Base-by-base conservation (phyloP, 1,284 basidiomycete species). In the Rhodotorula sp. region DNA sequence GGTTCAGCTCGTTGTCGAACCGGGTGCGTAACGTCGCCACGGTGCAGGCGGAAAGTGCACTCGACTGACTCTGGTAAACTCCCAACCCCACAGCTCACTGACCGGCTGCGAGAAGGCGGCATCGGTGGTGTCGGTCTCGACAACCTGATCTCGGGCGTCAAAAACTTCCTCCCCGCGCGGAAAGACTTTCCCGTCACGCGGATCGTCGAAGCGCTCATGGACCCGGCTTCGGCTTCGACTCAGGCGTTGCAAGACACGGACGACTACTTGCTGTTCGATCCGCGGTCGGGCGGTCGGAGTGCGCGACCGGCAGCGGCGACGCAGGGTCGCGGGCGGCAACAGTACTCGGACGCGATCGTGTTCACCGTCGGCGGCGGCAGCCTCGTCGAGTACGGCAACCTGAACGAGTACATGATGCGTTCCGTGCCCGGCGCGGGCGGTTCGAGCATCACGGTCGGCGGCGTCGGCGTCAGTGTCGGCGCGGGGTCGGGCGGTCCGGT, bases 351-450 rank as follows among this genome's bases (percentile, higher is more conserved):
- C 76, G 89, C 90, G 23, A 87, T 94, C 76, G 91, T 99, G 3
- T 99, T 99, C 78, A 85, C 99, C 21, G 95, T 99, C 1, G 97
- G 97, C 7, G 97, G 97, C 6, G 97, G 94, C 2, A 90, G 93
- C 28, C 97, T 99, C 79, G 93, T 99, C 64, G 97, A 99, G 82
- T 97, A 95, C 78, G 92, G 93, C 12, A 99, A 99, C 81, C 82
- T 99, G 76, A 88, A 90, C 79, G 95, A 97, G 80, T 95, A 93
- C 91, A 91, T 90, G 21, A 21, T 28, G 62, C 62, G 66, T 16
- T 47, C 56, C 48, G 49, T 63, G 26, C 48, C 56, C 49, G 60
- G 49, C 59, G 54, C 58, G 28, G 60, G 59, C 21, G 26, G 38
- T 18, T 48, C 45, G 28, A 48, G 60, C 28, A 61, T 61, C 28